These are phyloP conservation scores for Pestalotiopsis sp. DNA, from an alignment of 2,329 filamentous ascomycete species.

Conservation along the genomic window DNA sequence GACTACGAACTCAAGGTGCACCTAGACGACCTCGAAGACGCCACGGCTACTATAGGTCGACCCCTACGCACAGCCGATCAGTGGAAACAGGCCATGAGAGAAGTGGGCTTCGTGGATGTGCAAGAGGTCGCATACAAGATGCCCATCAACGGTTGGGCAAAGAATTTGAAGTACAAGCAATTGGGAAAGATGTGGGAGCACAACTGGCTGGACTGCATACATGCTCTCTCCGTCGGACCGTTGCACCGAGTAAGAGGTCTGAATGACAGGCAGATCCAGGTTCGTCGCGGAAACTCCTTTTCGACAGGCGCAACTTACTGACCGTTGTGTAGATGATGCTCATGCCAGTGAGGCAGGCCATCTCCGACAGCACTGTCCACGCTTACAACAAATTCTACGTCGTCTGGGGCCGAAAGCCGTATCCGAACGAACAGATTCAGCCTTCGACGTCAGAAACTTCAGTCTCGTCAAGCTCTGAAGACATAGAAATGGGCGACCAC, in stretches of 20 bases:
- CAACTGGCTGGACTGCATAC: constrained; percentile 46
- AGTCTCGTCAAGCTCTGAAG: not conserved
- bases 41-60: constrained; percentile 40
- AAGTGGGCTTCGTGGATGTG: constrained; percentile 59
- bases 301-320: not conserved
- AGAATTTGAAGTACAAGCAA: constrained; percentile 44
- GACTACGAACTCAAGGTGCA: constrained; percentile 43
- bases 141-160: constrained; percentile 58
- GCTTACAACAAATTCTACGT: constrained; percentile 53
- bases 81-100: constrained; percentile 41
- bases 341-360: constrained; percentile 50
- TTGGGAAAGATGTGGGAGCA: constrained; percentile 49
- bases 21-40: constrained; percentile 42
- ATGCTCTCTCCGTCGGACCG: constrained; percentile 45
- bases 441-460: not conserved
- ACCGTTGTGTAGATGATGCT: constrained; percentile 43
- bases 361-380: constrained; percentile 50
- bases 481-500: constrained; percentile 3
- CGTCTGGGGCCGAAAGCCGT: constrained; percentile 55
- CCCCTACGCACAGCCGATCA: constrained; percentile 37
- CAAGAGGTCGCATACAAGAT: constrained; percentile 55
- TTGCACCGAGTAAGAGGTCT: constrained; percentile 44
- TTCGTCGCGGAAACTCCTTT: constrained; percentile 25
- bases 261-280: constrained; percentile 52
- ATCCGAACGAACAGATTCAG: constrained; percentile 31